phyloP scores from a whole-genome alignment of 2,329 filamentous ascomycete species.

The Epichloe uncinata region DNA sequence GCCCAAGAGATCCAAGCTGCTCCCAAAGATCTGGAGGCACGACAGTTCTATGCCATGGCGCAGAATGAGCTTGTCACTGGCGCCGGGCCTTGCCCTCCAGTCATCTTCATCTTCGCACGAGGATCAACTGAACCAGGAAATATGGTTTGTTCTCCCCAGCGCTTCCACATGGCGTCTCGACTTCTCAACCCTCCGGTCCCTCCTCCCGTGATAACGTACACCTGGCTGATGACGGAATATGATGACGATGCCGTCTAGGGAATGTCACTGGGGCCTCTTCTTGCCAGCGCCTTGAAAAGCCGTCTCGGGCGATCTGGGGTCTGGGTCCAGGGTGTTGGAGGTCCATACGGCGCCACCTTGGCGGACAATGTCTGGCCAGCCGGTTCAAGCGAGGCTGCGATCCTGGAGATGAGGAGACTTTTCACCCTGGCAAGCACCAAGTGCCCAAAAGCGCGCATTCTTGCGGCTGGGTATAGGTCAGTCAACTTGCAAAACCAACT shows the following conservation, averaged over 20 bases:
- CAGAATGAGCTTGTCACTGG: constrained; percentile 18
- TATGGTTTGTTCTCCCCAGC: constrained; percentile 19
- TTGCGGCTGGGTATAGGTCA: constrained; percentile 26
- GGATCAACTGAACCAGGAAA: constrained; percentile 26
- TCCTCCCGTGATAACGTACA: too few species aligned
- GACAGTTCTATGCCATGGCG: constrained; percentile 1
- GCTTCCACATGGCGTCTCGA: neutral
- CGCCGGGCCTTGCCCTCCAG: constrained; percentile 18
- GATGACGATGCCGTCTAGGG: neutral
- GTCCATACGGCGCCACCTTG: constrained; percentile 23
- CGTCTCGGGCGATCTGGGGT: constrained; percentile 14
- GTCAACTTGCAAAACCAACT: neutral
- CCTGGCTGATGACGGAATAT: too few species aligned
- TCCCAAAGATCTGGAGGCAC: neutral
- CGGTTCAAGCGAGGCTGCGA: constrained; percentile 24
- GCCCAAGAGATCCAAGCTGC: neutral
- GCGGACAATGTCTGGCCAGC: constrained; percentile 23
- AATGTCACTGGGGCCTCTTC: constrained; percentile 12
- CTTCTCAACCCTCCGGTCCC: too few species aligned
- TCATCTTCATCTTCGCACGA: constrained; percentile 28
- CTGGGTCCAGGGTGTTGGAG: constrained; percentile 32
- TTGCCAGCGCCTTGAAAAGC: constrained; percentile 17
- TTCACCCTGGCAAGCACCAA: constrained; percentile 26
- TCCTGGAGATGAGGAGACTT: constrained; percentile 26
- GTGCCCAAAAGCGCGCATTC: constrained; percentile 28